These are phyloP conservation scores for Hyaloscypha bicolor DNA, from an alignment of 495 filamentous ascomycete species.

Conservation along the genomic window DNA sequence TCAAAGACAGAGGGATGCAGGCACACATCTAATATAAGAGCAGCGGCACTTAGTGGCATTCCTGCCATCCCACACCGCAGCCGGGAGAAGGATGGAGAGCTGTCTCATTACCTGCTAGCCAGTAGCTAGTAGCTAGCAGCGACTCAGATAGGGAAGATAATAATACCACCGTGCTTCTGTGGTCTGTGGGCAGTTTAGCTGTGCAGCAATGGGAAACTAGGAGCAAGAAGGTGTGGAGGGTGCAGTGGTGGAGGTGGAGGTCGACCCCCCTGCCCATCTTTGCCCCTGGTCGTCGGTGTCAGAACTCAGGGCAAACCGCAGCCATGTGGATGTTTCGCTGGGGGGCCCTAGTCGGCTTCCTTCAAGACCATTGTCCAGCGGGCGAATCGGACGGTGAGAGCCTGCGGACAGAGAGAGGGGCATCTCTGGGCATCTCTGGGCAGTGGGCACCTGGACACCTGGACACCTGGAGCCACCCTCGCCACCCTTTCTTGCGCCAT, in stretches of 20 bases:
- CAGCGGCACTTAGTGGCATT: constrained; percentile 20
- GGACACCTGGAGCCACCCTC: background rate
- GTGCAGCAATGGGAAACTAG: constrained; percentile 16
- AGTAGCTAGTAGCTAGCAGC: constrained; percentile 5
- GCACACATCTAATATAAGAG: constrained; percentile 28
- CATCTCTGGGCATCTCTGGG: no score
- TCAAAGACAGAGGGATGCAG: constrained; percentile 26
- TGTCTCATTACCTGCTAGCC: background rate
- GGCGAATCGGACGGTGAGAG: background rate
- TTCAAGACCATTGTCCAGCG: background rate
- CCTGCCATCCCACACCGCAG: constrained; percentile 22
- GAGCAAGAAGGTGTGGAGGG: constrained; percentile 16
- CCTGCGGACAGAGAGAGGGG: background rate
- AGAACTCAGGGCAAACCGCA: background rate
- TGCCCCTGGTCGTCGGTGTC: constrained; percentile 2
- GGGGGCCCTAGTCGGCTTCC: background rate
- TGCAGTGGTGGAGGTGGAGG: constrained; percentile 1
- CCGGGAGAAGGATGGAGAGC: constrained; percentile 12
- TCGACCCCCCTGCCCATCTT: background rate
- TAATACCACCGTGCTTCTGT: constrained; percentile 8
- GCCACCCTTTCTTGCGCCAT: constrained; percentile 18
- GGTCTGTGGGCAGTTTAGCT: constrained; percentile 14
- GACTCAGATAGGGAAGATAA: constrained; percentile 8
- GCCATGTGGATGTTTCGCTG: background rate
- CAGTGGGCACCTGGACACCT: no score